Percentiles rank a stretch among this genome's conserved stretches.
Evolutionary conservation across 148 eudicot species (phyloP).

Genomic region (Pharnaceum exiguum): DNA sequence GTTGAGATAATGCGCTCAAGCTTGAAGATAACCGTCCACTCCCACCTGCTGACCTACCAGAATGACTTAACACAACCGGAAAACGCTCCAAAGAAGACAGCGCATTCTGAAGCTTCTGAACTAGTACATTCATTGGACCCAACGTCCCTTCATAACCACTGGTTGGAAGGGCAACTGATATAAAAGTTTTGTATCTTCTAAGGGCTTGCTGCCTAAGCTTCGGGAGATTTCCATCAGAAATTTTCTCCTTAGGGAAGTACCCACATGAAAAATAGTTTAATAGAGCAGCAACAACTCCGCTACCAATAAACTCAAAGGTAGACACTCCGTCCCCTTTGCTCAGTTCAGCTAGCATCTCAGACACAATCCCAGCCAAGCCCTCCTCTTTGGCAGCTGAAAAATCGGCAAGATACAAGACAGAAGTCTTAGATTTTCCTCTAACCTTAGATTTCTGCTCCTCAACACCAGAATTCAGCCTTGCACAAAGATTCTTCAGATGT

Average conservation of each 20-base stretch:
- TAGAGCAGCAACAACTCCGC: conserved; percentile 79
- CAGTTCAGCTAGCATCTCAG: conserved; percentile 80
- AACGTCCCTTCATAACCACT: conserved; percentile 37
- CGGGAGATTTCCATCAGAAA: conserved; percentile 68
- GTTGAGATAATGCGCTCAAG: conserved; percentile 80
- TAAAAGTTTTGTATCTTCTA: conserved; percentile 70
- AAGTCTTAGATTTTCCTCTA: conserved; percentile 75
- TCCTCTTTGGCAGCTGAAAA: conserved; percentile 69
- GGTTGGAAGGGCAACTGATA: conserved; percentile 64
- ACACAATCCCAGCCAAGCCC: conserved; percentile 54
- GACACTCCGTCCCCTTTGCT: conserved; percentile 94
- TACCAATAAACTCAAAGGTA: conserved; percentile 93
- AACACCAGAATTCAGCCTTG: conserved; percentile 63
- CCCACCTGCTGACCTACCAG: conserved; percentile 76
- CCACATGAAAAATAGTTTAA: conserved; percentile 90
- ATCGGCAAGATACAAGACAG: conserved; percentile 38
- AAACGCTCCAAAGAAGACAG: conserved; percentile 91
- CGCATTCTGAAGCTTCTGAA: conserved; percentile 93
- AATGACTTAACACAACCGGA: conserved; percentile 86
- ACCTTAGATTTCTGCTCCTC: conserved; percentile 67
- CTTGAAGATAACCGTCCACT: conserved; percentile 85
- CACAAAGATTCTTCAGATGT: conserved; percentile 74
- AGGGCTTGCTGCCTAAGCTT: conserved; percentile 92
- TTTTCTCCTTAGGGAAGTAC: conserved; percentile 64
- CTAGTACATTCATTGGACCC: conserved; percentile 62